Evolutionary conservation across 1,284 basidiomycete species (phyloP).

Genomic region (Puccinia polysora): DNA sequence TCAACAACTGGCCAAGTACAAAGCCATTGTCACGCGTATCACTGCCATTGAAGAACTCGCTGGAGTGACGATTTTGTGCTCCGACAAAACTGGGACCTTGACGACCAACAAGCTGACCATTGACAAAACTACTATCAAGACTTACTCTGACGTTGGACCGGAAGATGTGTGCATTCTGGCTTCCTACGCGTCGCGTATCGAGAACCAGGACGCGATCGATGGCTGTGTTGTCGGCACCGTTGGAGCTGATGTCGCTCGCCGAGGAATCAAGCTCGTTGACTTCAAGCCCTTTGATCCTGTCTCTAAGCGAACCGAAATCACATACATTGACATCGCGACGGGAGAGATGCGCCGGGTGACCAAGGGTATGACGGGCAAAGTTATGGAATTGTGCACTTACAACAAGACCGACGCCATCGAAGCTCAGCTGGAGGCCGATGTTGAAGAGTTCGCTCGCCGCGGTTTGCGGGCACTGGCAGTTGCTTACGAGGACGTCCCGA

Average conservation of each 20-base stretch:
- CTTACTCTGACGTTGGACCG: constrained; percentile 79
- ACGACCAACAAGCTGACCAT: constrained; percentile 99
- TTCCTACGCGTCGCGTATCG: constrained; percentile 91
- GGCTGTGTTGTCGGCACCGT: constrained; percentile 76
- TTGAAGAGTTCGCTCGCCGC: constrained; percentile 88
- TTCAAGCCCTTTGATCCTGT: constrained; percentile 99
- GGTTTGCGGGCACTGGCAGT: constrained; percentile 97
- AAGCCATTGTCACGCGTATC: constrained; percentile 97
- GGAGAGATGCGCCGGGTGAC: constrained; percentile 96
- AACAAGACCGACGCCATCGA: constrained; percentile 92
- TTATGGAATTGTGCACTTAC: constrained; percentile 71
- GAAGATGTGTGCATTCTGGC: constrained; percentile 89
- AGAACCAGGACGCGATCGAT: constrained; percentile 98
- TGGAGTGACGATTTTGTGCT: constrained; percentile 93
- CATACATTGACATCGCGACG: constrained; percentile 85
- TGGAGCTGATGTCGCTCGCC: constrained; percentile 71
- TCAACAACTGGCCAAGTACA: constrained; percentile 95
- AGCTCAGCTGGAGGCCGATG: constrained; percentile 84
- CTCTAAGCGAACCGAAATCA: constrained; percentile 98
- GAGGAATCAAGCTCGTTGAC: constrained; percentile 89
- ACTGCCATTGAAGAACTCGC: constrained; percentile 95
- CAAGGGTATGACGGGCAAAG: constrained; percentile 96
- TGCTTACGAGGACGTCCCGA: constrained; percentile 77
- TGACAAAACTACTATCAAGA: constrained; percentile 84
- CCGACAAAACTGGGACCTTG: constrained; percentile 94